These are phyloP conservation scores for Lentinula detonsa DNA, from an alignment of 768 basidiomycete species.

Conservation along the genomic window DNA sequence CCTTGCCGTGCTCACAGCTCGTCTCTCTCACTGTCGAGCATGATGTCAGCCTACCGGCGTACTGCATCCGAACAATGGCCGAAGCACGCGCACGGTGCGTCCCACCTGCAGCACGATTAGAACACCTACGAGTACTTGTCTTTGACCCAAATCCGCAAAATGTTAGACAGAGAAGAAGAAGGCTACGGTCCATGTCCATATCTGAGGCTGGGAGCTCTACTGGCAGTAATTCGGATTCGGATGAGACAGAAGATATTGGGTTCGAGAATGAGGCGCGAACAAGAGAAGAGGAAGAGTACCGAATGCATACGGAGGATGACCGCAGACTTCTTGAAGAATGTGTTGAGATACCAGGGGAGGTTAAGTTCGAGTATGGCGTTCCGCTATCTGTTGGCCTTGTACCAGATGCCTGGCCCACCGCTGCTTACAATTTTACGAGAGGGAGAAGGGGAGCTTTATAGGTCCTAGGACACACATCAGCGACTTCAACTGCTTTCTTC, in stretches of 20 bases:
- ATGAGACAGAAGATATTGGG: neutral
- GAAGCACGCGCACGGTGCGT: neutral
- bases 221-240: neutral
- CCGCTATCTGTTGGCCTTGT: slow-evolving; percentile 3
- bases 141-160: neutral
- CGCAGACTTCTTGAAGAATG: neutral
- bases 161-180: neutral
- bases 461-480: neutral
- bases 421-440: neutral
- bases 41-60: slow-evolving; percentile 3
- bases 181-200: neutral
- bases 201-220: neutral
- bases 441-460: neutral
- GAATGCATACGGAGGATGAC: slow-evolving; percentile 1
- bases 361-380: slow-evolving; percentile 1
- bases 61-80: neutral
- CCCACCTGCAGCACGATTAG: neutral
- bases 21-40: slow-evolving; percentile 1
- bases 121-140: neutral
- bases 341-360: neutral
- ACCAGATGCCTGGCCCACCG: slow-evolving; percentile 3
- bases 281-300: slow-evolving; percentile 1
- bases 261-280: neutral
- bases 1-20: neutral
- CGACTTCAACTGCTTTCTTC: too few species aligned